These are phyloP conservation scores for Amanita subjunquillea DNA, from an alignment of 768 basidiomycete species.

Conservation along the genomic window DNA sequence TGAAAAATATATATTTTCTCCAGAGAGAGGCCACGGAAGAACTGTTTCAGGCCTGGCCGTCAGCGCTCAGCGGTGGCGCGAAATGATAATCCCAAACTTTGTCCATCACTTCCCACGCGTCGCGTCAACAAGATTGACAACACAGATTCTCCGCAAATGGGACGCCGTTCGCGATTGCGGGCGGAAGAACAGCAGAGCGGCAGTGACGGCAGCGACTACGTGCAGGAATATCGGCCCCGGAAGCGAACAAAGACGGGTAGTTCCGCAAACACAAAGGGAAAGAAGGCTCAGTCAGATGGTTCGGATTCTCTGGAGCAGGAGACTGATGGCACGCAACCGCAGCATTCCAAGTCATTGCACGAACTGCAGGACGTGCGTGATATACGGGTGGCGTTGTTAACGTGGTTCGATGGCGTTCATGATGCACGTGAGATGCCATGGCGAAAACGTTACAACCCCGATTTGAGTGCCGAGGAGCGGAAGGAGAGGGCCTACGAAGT, in stretches of 20 bases:
- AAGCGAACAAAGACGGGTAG: not conserved
- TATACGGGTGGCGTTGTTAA: constrained; percentile 39
- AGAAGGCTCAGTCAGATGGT: not conserved
- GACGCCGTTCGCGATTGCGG: not conserved
- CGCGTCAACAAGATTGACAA: not conserved
- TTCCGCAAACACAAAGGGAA: not conserved
- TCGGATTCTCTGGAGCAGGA: constrained; percentile 6
- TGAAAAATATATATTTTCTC: no score
- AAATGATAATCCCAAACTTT: no score
- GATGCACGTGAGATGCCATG: constrained; percentile 81
- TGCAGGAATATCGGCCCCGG: not conserved
- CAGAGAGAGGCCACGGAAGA: no score
- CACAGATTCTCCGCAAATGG: not conserved
- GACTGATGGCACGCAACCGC: constrained; percentile 5
- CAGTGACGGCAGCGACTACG: constrained; percentile 1
- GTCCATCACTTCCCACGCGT: no score
- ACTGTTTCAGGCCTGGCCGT: no score
- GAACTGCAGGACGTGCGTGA: constrained; percentile 27
- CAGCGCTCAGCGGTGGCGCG: no score
- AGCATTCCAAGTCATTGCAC: constrained; percentile 41
- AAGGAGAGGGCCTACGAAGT: constrained; percentile 92
- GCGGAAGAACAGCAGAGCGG: not conserved
- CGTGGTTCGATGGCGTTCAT: constrained; percentile 68
- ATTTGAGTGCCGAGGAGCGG: constrained; percentile 43
- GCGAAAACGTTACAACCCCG: constrained; percentile 63